Evolutionary conservation across 2,329 filamentous ascomycete species (phyloP).

Genomic region (Pseudohalonectria lignicola): DNA sequence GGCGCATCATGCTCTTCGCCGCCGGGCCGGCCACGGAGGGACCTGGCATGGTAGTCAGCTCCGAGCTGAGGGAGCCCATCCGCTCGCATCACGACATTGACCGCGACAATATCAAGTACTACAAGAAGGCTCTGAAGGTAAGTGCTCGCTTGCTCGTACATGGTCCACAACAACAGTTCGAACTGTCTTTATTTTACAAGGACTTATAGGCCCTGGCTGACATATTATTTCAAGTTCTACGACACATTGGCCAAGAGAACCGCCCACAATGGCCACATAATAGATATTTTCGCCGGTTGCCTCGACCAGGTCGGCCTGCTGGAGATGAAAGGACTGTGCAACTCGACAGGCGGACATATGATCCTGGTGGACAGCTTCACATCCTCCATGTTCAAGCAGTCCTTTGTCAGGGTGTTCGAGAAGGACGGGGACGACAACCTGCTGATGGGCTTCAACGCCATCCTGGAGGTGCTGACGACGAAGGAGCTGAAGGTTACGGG

Average conservation of each 20-base stretch:
- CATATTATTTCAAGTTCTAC: constrained; percentile 67
- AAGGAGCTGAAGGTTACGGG: constrained; percentile 98
- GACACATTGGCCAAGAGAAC: constrained; percentile 88
- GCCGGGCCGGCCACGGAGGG: constrained; percentile 93
- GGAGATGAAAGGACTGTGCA: constrained; percentile 96
- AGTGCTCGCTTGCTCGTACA: constrained; percentile 8
- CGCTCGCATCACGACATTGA: constrained; percentile 98
- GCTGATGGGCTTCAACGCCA: constrained; percentile 96
- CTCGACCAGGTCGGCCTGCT: constrained; percentile 93
- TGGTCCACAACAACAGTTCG: no score
- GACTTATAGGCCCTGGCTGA: background rate
- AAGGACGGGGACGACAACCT: constrained; percentile 93
- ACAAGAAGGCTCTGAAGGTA: constrained; percentile 96
- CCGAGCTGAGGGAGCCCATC: constrained; percentile 91
- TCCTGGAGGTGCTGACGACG: constrained; percentile 88
- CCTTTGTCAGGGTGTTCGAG: constrained; percentile 92
- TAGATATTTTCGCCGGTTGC: constrained; percentile 96
- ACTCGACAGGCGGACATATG: constrained; percentile 96
- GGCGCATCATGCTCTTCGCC: constrained; percentile 93
- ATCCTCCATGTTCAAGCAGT: constrained; percentile 98
- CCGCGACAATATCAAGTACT: constrained; percentile 97
- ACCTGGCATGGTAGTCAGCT: constrained; percentile 91
- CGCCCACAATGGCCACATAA: constrained; percentile 91
- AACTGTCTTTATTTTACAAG: background rate
- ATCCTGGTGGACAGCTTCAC: constrained; percentile 97